Conservation (phyloP, 164 flowering plant genomes). For the Brasenia schreberi region DNA sequence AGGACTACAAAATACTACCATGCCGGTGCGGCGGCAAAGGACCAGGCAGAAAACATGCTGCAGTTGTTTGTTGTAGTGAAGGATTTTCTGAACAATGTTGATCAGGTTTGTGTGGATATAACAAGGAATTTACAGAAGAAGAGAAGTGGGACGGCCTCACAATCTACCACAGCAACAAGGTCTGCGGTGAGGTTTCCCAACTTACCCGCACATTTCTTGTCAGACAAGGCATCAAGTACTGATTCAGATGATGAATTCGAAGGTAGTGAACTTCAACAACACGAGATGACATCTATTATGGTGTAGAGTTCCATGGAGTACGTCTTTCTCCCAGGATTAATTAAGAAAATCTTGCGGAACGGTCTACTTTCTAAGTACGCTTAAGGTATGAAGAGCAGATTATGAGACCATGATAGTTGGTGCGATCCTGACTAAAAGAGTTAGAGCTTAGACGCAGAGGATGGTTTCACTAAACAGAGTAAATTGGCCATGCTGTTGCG, state of each 20-base stretch:
- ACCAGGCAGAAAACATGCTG: constrained; percentile 26
- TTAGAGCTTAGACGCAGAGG: too few species aligned
- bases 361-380: too few species aligned
- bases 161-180: constrained; percentile 16
- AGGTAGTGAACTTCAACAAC: background rate
- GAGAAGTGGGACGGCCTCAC: constrained; percentile 18
- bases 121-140: constrained; percentile 36
- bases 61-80: constrained; percentile 55
- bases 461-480: too few species aligned
- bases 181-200: constrained; percentile 25
- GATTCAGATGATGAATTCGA: constrained; percentile 40
- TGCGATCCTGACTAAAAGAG: too few species aligned
- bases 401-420: too few species aligned
- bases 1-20: constrained; percentile 69
- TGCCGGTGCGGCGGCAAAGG: constrained; percentile 34
- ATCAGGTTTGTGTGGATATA: constrained; percentile 50
- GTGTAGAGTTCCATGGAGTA: too few species aligned
- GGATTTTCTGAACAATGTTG: constrained; percentile 64
- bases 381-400: too few species aligned
- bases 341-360: too few species aligned
- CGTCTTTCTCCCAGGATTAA: too few species aligned
- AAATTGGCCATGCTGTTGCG: too few species aligned
- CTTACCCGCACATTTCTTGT: constrained; percentile 37
- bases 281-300: too few species aligned
- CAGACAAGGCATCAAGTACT: constrained; percentile 25